phyloP scores from a whole-genome alignment of 148 eudicot genomes.

The Talinum fruticosum region DNA sequence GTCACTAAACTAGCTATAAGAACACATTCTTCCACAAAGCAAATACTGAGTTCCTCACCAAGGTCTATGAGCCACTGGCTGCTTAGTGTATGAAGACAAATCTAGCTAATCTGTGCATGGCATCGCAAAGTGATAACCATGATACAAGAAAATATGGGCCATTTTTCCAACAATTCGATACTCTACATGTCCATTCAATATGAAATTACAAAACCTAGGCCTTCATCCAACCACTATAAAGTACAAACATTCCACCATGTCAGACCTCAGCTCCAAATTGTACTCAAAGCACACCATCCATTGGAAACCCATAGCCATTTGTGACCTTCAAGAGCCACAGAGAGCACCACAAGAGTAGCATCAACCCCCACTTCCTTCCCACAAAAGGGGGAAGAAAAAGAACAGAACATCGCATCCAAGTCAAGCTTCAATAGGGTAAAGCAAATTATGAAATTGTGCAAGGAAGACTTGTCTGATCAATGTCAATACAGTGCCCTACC shows the following conservation, averaged over 20 bases:
- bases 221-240: background rate
- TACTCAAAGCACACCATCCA: background rate
- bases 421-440: background rate
- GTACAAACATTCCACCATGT: background rate
- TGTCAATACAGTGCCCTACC: background rate
- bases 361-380: background rate
- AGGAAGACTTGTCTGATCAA: background rate
- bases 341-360: background rate
- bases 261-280: background rate
- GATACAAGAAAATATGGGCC: background rate
- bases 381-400: background rate
- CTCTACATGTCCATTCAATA: background rate
- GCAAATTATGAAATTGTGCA: background rate
- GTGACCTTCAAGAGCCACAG: background rate
- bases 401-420: background rate
- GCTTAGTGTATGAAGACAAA: background rate
- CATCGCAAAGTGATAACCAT: background rate
- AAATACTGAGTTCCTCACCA: too few relatives aligned
- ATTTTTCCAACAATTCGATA: background rate
- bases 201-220: background rate
- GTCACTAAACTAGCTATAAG: too few relatives aligned
- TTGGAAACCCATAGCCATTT: slow-evolving; percentile 1
- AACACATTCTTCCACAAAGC: too few relatives aligned
- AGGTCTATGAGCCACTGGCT: too few relatives aligned
- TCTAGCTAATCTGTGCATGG: background rate